Evolutionary conservation across 306 rosid species (phyloP), one percentile per base, ranked within the genome.

Genomic region (Citrullus colocynthis): DNA sequence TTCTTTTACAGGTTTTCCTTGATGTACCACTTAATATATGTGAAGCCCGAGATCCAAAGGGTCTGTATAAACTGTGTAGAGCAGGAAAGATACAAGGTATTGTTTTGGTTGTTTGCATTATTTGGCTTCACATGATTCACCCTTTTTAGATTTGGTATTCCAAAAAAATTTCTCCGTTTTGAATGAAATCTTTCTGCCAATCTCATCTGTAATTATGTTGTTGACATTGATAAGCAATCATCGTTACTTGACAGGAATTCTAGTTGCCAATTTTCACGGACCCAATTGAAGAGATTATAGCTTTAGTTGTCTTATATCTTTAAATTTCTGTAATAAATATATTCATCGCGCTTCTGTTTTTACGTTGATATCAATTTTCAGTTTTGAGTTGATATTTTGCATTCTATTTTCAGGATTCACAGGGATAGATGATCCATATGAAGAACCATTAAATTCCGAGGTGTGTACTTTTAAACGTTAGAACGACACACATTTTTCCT

Each of bases 1-100:
- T 73, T 11, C 44, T 36, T 52, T 81, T 82, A 77, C 86, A 95
- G 99, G 99, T 95, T 81, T 95, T 87, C 83, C 82, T 95, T 80
- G 97, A 95, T 2, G 91, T 85, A 85, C 99, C 99, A 32, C 90
- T 95, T 54, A 84, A 86, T 37, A 84, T 95, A 75, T 95, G 99
- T 78, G 99, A 95, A 88, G 80, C 86, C 64, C 85, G 97, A 83
- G 99, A 95, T 70, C 97, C 99, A 12, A 95, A 95, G 86, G 99
- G 99, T 20, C 93, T 95, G 58, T 95, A 95, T 88, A 90, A 91
- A 83, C 97, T 95, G 79, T 96, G 97, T 69, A 90, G 99, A 54
- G 90, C 93, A 65, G 99, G 97, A 82, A 89, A 90, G 89, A 92
- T 95, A 78, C 88, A 83, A 91, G 96, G 99, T 95, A 82, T 41